Percentiles rank a stretch among this genome's conserved stretches.
Conservation (phyloP, 2,329 filamentous ascomycete genomes). For the Balansia obtecta region DNA sequence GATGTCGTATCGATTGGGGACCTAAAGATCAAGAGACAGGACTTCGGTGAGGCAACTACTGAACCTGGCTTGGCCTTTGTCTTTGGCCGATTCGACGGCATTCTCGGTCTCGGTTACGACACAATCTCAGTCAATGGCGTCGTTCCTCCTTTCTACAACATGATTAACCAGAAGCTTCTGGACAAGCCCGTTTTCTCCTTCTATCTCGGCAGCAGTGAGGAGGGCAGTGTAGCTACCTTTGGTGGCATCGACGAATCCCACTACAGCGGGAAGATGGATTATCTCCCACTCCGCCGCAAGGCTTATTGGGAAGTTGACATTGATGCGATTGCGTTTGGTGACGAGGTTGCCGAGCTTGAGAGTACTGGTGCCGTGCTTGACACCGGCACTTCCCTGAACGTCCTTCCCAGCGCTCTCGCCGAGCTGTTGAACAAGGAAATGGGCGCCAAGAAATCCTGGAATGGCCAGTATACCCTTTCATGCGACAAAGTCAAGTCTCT, state of each 20-base stretch:
- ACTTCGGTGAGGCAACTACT: slow-evolving; percentile 90
- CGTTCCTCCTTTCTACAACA: slow-evolving; percentile 89
- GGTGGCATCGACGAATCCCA: slow-evolving; percentile 77
- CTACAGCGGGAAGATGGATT: slow-evolving; percentile 74
- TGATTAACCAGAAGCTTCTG: slow-evolving; percentile 79
- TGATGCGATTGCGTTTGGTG: slow-evolving; percentile 79
- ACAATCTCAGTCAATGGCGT: slow-evolving; percentile 96
- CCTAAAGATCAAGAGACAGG: slow-evolving; percentile 73
- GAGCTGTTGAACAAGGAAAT: slow-evolving; percentile 97
- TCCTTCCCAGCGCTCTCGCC: slow-evolving; percentile 78
- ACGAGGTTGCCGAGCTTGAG: slow-evolving; percentile 77
- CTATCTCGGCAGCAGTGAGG: slow-evolving; percentile 69
- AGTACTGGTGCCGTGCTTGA: slow-evolving; percentile 94
- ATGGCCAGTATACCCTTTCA: slow-evolving; percentile 91
- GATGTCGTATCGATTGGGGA: slow-evolving; percentile 83
- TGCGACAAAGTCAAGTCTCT: slow-evolving; percentile 73
- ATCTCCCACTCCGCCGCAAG: slow-evolving; percentile 92
- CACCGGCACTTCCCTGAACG: slow-evolving; percentile 95
- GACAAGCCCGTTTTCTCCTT: slow-evolving; percentile 94
- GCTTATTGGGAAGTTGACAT: slow-evolving; percentile 99
- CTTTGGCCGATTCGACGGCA: slow-evolving; percentile 95
- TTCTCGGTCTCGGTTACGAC: slow-evolving; percentile 87
- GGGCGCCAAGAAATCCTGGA: slow-evolving; percentile 94
- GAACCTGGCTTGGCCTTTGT: slow-evolving; percentile 96
- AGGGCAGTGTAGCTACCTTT: slow-evolving; percentile 77